phyloP scores from a whole-genome alignment of 805 yeast genomes.

The Saturnispora kantuleensis region DNA sequence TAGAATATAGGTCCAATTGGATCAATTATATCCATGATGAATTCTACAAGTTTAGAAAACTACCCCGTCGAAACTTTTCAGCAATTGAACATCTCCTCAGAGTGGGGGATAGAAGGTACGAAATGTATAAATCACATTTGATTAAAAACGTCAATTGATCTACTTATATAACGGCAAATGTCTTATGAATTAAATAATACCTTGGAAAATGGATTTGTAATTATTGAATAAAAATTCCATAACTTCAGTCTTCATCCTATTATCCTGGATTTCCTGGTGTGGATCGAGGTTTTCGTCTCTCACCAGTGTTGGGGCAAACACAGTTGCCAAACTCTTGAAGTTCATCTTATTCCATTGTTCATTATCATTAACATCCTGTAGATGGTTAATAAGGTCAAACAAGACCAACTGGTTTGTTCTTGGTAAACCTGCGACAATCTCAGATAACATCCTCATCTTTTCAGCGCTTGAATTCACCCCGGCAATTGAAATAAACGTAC shows the following conservation, averaged over 20 bases:
- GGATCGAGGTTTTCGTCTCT: constrained; percentile 56
- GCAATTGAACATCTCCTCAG: constrained; percentile 80
- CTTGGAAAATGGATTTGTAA: constrained; percentile 28
- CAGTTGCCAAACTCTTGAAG: constrained; percentile 72
- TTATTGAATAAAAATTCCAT: constrained; percentile 62
- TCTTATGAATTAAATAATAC: constrained; percentile 1
- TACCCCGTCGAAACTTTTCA: constrained; percentile 71
- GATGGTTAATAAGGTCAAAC: constrained; percentile 49
- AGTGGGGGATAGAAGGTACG: constrained; percentile 60
- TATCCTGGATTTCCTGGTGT: constrained; percentile 74
- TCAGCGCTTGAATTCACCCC: constrained; percentile 21
- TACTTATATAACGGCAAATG: not conserved
- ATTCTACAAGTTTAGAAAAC: constrained; percentile 44
- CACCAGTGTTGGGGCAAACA: constrained; percentile 88
- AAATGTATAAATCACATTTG: constrained; percentile 60
- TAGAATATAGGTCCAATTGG: constrained; percentile 27
- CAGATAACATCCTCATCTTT: constrained; percentile 34
- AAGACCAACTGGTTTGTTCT: constrained; percentile 54
- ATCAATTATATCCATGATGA: constrained; percentile 33
- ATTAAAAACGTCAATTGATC: constrained; percentile 51
- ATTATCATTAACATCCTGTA: constrained; percentile 46
- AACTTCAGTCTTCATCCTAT: constrained; percentile 67
- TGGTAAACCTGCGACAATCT: constrained; percentile 49
- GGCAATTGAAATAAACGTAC: constrained; percentile 50
- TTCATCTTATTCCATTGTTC: constrained; percentile 68